Conservation (phyloP, 2,329 filamentous ascomycete genomes). For the Colletotrichum sansevieriae region DNA sequence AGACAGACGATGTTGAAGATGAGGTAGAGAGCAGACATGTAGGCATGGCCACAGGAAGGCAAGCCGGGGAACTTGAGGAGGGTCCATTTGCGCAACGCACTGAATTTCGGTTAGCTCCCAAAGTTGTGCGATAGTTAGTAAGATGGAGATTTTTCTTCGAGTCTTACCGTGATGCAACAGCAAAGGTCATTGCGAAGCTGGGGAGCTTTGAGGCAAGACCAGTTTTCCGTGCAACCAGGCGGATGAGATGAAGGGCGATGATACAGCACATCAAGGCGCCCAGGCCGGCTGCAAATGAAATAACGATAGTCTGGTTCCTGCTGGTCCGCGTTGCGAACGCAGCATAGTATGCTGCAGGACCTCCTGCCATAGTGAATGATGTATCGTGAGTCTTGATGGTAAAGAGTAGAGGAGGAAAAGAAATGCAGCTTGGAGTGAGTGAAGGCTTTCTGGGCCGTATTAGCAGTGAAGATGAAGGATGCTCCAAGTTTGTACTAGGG, state of each 20-base stretch:
- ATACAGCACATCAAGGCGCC: conserved; percentile 3
- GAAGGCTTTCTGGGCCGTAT: too few relatives aligned
- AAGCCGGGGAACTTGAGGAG: conserved; percentile 38
- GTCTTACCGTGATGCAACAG: conserved; percentile 37
- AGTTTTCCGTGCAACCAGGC: conserved; percentile 31
- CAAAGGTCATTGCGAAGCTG: conserved; percentile 24
- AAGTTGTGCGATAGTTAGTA: not conserved
- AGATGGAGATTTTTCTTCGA: not conserved
- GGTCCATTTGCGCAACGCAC: conserved; percentile 31
- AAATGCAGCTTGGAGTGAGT: not conserved
- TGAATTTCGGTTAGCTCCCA: conserved; percentile 14
- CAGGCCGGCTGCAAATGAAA: conserved; percentile 43
- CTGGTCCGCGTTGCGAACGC: conserved; percentile 38
- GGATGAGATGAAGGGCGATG: conserved; percentile 36
- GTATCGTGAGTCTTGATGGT: not conserved
- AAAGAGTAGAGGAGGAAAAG: not conserved
- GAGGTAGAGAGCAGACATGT: conserved; percentile 48
- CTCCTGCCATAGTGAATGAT: conserved; percentile 25
- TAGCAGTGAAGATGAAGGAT: not conserved
- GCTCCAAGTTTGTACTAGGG: conserved; percentile 30
- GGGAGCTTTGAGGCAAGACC: conserved; percentile 25
- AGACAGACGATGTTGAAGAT: conserved; percentile 51
- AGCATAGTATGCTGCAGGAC: conserved; percentile 16
- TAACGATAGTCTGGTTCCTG: conserved; percentile 47
- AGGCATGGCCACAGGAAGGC: conserved; percentile 48